Conservation (phyloP, 2,329 filamentous ascomycete genomes). For the Colletotrichum tofieldiae region DNA sequence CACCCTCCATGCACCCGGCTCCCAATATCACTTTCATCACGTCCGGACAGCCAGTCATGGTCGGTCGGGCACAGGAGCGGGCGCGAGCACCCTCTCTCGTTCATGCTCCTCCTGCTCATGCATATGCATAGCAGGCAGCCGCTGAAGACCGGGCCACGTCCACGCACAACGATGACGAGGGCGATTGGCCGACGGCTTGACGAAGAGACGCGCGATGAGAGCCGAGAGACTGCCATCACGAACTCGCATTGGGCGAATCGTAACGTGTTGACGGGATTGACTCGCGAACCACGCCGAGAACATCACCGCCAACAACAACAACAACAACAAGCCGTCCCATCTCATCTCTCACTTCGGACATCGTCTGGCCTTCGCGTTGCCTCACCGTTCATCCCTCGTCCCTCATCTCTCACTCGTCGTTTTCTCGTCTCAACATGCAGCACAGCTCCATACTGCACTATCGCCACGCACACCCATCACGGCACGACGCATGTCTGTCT, state of each 20-base stretch:
- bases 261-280: background rate
- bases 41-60: constrained; percentile 18
- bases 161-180: background rate
- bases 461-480: background rate
- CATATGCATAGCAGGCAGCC: constrained; percentile 23
- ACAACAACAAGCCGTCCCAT: constrained; percentile 7
- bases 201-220: background rate
- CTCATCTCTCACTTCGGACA: constrained; percentile 1
- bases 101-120: background rate
- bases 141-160: constrained; percentile 24
- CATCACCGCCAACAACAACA: background rate
- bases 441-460: constrained; percentile 6
- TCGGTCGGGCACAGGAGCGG: constrained; percentile 17
- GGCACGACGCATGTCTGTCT: background rate
- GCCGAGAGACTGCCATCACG: background rate
- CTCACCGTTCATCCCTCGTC: background rate
- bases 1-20: constrained; percentile 29
- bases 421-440: constrained; percentile 10
- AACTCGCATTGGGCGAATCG: constrained; percentile 8
- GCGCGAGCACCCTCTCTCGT: constrained; percentile 5
- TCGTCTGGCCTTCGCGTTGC: background rate
- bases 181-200: background rate
- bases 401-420: background rate
- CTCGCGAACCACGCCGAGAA: background rate
- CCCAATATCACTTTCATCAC: constrained; percentile 31